These are phyloP conservation scores for Zopfia rhizophila DNA, from an alignment of 2,329 filamentous ascomycete species.

Conservation along the genomic window DNA sequence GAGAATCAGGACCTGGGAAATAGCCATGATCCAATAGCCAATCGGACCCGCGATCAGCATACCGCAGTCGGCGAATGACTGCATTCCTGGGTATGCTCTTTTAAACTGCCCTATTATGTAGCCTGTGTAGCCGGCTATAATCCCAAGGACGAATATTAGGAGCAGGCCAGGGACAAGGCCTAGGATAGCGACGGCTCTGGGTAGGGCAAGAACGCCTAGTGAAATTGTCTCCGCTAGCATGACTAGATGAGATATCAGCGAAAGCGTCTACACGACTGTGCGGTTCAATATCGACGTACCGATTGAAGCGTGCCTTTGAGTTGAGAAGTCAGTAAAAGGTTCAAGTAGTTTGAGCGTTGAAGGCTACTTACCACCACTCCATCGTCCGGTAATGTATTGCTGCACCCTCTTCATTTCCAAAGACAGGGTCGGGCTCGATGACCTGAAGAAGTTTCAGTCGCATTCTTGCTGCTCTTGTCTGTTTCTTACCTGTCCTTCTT, in stretches of 20 bases:
- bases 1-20: slow-evolving; percentile 71
- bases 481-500: too few relatives aligned
- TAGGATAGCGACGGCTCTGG: slow-evolving; percentile 62
- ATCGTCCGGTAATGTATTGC: slow-evolving; percentile 64
- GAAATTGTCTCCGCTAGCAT: slow-evolving; percentile 71
- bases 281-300: slow-evolving; percentile 44
- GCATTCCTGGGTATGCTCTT: slow-evolving; percentile 66
- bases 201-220: slow-evolving; percentile 66
- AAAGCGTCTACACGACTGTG: neutral
- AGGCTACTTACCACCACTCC: slow-evolving; percentile 57
- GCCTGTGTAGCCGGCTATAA: slow-evolving; percentile 69
- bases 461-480: too few relatives aligned
- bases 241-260: slow-evolving; percentile 41
- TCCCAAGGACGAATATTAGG: slow-evolving; percentile 63
- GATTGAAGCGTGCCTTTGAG: slow-evolving; percentile 54
- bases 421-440: slow-evolving; percentile 31
- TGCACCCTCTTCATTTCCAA: slow-evolving; percentile 42
- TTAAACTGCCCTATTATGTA: slow-evolving; percentile 71
- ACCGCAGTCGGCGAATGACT: slow-evolving; percentile 75
- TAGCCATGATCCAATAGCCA: slow-evolving; percentile 71
- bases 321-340: neutral
- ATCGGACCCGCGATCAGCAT: slow-evolving; percentile 68
- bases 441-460: too few relatives aligned
- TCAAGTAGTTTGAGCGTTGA: neutral
- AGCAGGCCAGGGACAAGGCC: slow-evolving; percentile 66